A percentile compares a stretch with the other conserved stretches of the same genome.
Conservation (phyloP, 139 green algal species). For the Chlorokybus atmophyticus region DNA sequence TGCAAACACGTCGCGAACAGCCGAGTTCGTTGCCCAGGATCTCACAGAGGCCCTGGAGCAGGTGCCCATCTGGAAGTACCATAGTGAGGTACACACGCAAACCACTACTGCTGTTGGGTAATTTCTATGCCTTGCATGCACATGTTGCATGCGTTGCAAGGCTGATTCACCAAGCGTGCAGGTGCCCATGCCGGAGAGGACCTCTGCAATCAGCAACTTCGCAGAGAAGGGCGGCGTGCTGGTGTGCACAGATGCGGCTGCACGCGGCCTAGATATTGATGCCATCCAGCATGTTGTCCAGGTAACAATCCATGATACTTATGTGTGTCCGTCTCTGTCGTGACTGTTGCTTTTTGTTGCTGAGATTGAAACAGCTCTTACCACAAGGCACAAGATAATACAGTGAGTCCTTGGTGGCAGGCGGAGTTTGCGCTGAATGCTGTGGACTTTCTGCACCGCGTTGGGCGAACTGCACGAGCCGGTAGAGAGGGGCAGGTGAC, state of each 20-base stretch:
- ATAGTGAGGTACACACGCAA: no score
- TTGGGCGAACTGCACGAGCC: constrained; percentile 47
- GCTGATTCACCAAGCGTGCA: constrained; percentile 8
- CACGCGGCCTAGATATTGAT: constrained; percentile 76
- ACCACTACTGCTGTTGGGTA: background rate
- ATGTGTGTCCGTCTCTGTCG: no score
- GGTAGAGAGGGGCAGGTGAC: constrained; percentile 63
- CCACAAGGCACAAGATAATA: no score
- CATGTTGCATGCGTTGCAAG: background rate
- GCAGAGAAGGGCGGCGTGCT: constrained; percentile 42
- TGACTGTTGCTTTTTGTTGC: no score
- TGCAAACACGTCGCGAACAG: constrained; percentile 37
- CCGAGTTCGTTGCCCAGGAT: no score
- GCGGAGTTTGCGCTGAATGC: constrained; percentile 80
- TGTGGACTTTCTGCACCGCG: constrained; percentile 87
- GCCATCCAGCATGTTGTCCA: constrained; percentile 25
- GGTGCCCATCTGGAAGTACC: background rate
- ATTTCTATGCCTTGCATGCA: background rate
- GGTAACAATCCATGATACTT: no score
- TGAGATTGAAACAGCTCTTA: no score
- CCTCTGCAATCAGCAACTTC: constrained; percentile 36
- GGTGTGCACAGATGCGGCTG: constrained; percentile 85
- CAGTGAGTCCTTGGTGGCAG: no score
- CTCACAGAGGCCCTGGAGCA: constrained; percentile 11
- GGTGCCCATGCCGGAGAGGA: constrained; percentile 31